Conservation (phyloP, 192 early-diverging fungal species). For the Backusella tarrabulga region DNA sequence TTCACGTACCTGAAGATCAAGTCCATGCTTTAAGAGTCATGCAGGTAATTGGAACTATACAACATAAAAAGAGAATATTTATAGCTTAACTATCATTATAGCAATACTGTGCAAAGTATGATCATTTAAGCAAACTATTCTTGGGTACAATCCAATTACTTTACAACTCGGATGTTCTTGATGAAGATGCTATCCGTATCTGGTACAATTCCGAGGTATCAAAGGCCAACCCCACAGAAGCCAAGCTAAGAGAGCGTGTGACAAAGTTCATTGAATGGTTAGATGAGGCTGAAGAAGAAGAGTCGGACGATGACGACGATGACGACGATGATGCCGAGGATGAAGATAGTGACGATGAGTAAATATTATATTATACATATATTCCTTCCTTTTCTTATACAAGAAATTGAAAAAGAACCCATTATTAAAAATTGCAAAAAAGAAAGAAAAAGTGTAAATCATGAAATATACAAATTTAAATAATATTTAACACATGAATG, state of each 20-base stretch:
- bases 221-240: conserved; percentile 41
- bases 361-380: conserved; percentile 1
- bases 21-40: conserved; percentile 58
- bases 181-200: conserved; percentile 73
- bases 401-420: neutral
- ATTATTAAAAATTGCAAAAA: neutral
- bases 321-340: conserved; percentile 32
- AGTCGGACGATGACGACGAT: conserved; percentile 54
- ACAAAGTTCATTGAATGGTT: conserved; percentile 68
- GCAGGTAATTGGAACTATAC: conserved; percentile 22
- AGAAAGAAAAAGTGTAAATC: neutral
- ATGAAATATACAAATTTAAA: neutral
- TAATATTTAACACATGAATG: neutral
- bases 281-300: conserved; percentile 70
- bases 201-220: conserved; percentile 66
- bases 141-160: conserved; percentile 56
- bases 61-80: neutral
- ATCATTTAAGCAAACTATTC: conserved; percentile 53
- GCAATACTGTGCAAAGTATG: conserved; percentile 51
- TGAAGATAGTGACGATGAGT: neutral
- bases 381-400: neutral
- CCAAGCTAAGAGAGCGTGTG: conserved; percentile 55
- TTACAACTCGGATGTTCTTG: conserved; percentile 81
- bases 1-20: conserved; percentile 71
- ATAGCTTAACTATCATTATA: conserved; percentile 10